phyloP scores from a whole-genome alignment of 1,284 basidiomycete genomes.

The Exsudoporus floridanus region DNA sequence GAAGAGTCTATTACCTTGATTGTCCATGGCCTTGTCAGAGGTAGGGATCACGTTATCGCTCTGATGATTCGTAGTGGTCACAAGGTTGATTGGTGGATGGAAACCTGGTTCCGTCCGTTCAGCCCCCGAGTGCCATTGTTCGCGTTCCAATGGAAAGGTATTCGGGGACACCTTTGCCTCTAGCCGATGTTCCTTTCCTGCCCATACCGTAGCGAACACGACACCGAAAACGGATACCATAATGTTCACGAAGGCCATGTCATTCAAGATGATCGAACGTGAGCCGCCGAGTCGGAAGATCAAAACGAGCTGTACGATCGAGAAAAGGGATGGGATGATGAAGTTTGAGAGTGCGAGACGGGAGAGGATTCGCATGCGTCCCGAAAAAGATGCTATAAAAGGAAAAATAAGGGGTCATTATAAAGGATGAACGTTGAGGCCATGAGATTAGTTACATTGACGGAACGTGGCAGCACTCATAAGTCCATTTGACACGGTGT shows the following conservation, averaged over 20 bases:
- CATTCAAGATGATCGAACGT: slow-evolving; percentile 3
- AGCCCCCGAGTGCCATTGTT: background rate
- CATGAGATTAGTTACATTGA: slow-evolving; percentile 1
- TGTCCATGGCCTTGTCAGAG: background rate
- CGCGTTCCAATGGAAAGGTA: background rate
- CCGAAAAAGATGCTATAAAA: slow-evolving; percentile 10
- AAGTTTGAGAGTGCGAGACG: slow-evolving; percentile 25
- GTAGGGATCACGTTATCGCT: background rate
- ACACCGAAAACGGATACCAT: slow-evolving; percentile 27
- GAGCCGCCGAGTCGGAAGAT: slow-evolving; percentile 2
- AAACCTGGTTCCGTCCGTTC: background rate
- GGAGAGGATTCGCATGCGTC: slow-evolving; percentile 16
- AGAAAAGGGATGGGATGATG: slow-evolving; percentile 20
- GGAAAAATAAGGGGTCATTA: background rate
- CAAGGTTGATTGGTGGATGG: background rate
- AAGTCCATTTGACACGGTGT: background rate
- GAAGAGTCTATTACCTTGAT: background rate
- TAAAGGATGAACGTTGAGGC: background rate
- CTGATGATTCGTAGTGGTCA: background rate
- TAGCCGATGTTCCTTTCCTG: slow-evolving; percentile 11
- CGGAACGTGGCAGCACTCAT: background rate
- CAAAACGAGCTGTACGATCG: slow-evolving; percentile 16
- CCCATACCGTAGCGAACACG: slow-evolving; percentile 33
- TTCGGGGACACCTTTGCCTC: background rate
- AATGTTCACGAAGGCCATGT: slow-evolving; percentile 14